Evolutionary conservation across 805 yeast genomes (phyloP), one percentile per base, ranked within the genome.

Genomic region (Gaillardinia entomophila): DNA sequence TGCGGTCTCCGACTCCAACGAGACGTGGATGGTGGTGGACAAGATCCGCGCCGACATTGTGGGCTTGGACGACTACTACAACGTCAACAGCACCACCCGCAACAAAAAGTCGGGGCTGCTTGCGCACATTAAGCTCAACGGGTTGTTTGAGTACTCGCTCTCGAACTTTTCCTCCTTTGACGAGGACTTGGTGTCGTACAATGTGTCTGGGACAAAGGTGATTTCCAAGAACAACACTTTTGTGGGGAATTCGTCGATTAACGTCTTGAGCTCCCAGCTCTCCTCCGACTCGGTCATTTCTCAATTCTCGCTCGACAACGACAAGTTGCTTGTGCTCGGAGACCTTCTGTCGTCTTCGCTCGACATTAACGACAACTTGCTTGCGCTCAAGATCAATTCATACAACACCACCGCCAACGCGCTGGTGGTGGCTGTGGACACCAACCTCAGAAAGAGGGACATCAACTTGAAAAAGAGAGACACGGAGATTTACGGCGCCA

Each of bases 131-230:
- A 48, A 66, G 2, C 53, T 89, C 31, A 82, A 84, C 53, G 95
- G 95, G 7, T 46, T 90, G 14, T 86, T 90, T 49, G 96, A 90
- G 58, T 92, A 81, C 55, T 78, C 86, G 1, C 58, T 78, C 24
- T 56, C 73, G 2, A 88, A 88, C 52, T 86, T 83, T 52, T 61
- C 7, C 42, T 53, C 47, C 23, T 66, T 65, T 32, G 54, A 58
- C 15, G 53, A 49, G 29, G 37, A 31, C 13, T 43, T 46, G 30
- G 64, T 64, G 3, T 46, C 46, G 12, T 41, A 41, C 20, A 33
- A 32, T 13, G 33, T 24, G 4, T 42, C 45, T 16, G 40, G 48
- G 5, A 42, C 40, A 19, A 50, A 51, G 3, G 51, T 40, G 6
- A 57, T 63, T 28, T 49, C 49, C 30, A 35, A 41, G 5, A 49